Evolutionary conservation across 2,329 filamentous ascomycete species (phyloP).

Genomic region (Echinosphaeria canescens): DNA sequence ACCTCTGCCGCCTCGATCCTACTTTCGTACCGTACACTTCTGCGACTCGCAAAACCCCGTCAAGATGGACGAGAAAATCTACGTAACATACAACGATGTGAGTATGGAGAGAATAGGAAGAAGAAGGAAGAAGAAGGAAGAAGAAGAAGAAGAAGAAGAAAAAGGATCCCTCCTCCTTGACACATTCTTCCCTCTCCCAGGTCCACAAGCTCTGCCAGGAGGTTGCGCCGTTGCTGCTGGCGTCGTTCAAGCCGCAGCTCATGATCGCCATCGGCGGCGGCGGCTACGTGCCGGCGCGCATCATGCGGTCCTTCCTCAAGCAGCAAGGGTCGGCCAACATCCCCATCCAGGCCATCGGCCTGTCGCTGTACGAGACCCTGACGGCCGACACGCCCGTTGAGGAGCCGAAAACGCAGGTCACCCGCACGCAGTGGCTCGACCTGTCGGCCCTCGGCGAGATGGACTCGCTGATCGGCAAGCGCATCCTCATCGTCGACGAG

Average conservation of each 20-base stretch:
- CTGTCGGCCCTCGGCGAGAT: slow-evolving; percentile 64
- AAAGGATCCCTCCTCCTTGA: not conserved
- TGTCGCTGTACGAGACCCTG: slow-evolving; percentile 88
- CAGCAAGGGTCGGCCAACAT: slow-evolving; percentile 75
- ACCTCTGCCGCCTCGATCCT: too few relatives aligned
- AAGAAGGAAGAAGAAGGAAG: too few relatives aligned
- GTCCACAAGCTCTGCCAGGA: slow-evolving; percentile 95
- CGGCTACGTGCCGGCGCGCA: slow-evolving; percentile 91
- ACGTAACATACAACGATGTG: slow-evolving; percentile 86
- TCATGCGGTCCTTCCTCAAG: slow-evolving; percentile 95
- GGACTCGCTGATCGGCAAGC: slow-evolving; percentile 77
- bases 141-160: too few relatives aligned
- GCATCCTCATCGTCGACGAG: slow-evolving; percentile 83
- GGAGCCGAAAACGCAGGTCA: slow-evolving; percentile 77
- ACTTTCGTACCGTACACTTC: too few relatives aligned
- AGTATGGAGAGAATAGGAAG: too few relatives aligned
- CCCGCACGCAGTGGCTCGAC: slow-evolving; percentile 95
- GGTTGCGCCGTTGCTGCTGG: slow-evolving; percentile 60
- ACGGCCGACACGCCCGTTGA: slow-evolving; percentile 37
- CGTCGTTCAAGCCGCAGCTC: slow-evolving; percentile 75
- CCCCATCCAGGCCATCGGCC: slow-evolving; percentile 95
- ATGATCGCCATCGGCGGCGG: slow-evolving; percentile 98
- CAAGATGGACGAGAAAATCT: slow-evolving; percentile 68
- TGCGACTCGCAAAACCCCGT: slow-evolving; percentile 3
- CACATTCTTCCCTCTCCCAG: slow-evolving; percentile 19